A percentile compares a stretch with the other conserved stretches of the same genome.
Evolutionary conservation across 352 stramenopile species (phyloP).

Genomic region (Thalassiosira mediterranea): DNA sequence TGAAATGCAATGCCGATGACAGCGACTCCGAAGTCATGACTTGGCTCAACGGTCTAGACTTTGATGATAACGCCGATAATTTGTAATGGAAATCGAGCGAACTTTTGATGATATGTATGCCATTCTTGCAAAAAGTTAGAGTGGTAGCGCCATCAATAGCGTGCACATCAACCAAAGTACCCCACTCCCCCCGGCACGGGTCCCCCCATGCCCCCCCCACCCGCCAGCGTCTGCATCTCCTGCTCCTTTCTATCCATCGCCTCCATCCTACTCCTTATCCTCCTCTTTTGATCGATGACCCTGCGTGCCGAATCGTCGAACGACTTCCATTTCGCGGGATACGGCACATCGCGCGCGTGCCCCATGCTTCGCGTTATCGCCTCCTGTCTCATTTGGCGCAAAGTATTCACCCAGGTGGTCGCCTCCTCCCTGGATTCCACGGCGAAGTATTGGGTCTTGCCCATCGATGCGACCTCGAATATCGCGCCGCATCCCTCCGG

Average conservation of each 20-base stretch:
- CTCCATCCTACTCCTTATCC: constrained; percentile 48
- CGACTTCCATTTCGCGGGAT: constrained; percentile 64
- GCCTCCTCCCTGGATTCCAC: constrained; percentile 67
- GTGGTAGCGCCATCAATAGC: too few species aligned
- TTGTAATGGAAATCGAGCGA: background rate
- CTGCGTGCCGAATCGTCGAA: constrained; percentile 65
- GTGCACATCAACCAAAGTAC: constrained; percentile 23
- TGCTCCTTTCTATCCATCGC: constrained; percentile 44
- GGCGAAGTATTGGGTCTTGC: constrained; percentile 73
- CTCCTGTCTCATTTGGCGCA: constrained; percentile 65
- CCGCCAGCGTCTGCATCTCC: constrained; percentile 46
- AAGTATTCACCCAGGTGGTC: constrained; percentile 61
- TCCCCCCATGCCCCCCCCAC: constrained; percentile 4
- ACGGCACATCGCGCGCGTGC: constrained; percentile 64
- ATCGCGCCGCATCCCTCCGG: constrained; percentile 50
- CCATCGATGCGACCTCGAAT: constrained; percentile 63
- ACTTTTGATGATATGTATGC: too few species aligned
- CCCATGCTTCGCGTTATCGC: constrained; percentile 72
- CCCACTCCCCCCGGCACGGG: too few species aligned
- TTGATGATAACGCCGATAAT: constrained; percentile 15
- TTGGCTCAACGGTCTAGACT: constrained; percentile 30
- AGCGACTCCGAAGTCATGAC: constrained; percentile 21
- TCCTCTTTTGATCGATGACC: constrained; percentile 43
- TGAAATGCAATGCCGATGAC: constrained; percentile 5
- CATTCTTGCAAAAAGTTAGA: too few species aligned